Base-by-base conservation (phyloP, 2,329 filamentous ascomycete genomes). In the Zymoseptoria brevis region DNA sequence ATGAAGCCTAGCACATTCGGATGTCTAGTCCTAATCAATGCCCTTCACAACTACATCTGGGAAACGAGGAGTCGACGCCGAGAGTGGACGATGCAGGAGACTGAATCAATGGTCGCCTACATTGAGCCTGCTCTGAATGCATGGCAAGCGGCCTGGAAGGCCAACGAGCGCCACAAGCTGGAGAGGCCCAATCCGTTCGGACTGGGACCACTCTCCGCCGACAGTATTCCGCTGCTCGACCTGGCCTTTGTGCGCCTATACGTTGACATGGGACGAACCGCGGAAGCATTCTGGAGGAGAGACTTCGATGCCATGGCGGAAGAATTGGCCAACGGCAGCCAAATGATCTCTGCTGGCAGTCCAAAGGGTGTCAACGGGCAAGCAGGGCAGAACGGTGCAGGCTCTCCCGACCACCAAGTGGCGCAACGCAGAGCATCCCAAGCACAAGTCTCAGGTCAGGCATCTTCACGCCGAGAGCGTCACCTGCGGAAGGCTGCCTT, bases 31-130 rank as follows among this genome's bases (percentile, higher is more conserved):
- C 77, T 99, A 63, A 96, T 97, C 72, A 93, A 96, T 71, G 92
- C 94, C 3, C 80, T 97, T 22, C 94, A 97, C 76, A 96, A 96
- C 67, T 96, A 96, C 74, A 96, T 97, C 51, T 97, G 94, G 94
- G 93, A 97, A 75, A 96, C 92, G 0, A 83, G 93, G 22, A 92
- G 96, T 74, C 82, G 91, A 56, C 92, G 96, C 67, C 87, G 90
- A 62, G 81, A 90, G 54, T 96, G 93, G 93, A 96, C 91, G 1
- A 85, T 87, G 35, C 87, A 93, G 64, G 93, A 97, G 74, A 96
- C 90, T 0, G 92, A 97, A 66, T 90, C 91, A 64, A 96, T 97
- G 91, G 92, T 96, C 72, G 84, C 88, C 1, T 91, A 96, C 69
- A 95, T 97, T 59, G 92, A 96, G 73, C 93, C 93, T 9, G 93